Evolutionary conservation across 768 basidiomycete genomes (phyloP), one percentile per base, ranked within the genome.

Genomic region (Nevesoporus exiguus): DNA sequence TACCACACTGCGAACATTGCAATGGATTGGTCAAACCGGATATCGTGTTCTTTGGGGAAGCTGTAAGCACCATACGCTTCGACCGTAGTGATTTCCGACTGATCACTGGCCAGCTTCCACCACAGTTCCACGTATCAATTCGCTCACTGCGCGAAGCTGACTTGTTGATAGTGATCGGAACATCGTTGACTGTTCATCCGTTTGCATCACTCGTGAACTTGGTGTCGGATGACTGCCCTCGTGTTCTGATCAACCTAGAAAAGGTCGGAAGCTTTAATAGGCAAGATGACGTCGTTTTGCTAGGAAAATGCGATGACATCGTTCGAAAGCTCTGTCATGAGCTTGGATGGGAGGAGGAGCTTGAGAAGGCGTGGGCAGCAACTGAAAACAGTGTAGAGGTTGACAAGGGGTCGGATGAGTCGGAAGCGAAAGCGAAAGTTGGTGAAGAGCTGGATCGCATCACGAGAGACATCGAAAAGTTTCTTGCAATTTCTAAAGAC

Each of bases 31-130:
- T 94, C 15, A 93, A 95, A 69, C 93, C 93, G n/a, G 90, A 96
- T 63, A 96, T 96, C 40, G 90, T 96, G 13, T 95, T 96, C 72
- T 95, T 96, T 63, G 93, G 94, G 22, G 89, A 93, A 71, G 65
- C 77, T 34, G 85, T 88, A 65, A 30, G 84, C 73, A 15, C 31
- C n/a, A 17, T 41, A 31, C 14, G 14, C 42, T 29, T 50, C 11
- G 21, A 44, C 39, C 3, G n/a, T 14, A 3, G 40, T 33, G 34
- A 7, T 30, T 44, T 47, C 9, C 19, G 15, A 49, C 52, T 47
- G 27, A 63, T 25, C 33, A 17, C 39, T 42, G 6, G 31, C 13
- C 59, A 92, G 91, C 81, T 98, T 5, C 93, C 95, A 0, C 69
- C 76, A 0, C 68, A 73, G 21, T 98, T 97, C 71, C 79, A 85